phyloP scores from a whole-genome alignment of 495 filamentous ascomycete species.

The Articulospora tetracladia region DNA sequence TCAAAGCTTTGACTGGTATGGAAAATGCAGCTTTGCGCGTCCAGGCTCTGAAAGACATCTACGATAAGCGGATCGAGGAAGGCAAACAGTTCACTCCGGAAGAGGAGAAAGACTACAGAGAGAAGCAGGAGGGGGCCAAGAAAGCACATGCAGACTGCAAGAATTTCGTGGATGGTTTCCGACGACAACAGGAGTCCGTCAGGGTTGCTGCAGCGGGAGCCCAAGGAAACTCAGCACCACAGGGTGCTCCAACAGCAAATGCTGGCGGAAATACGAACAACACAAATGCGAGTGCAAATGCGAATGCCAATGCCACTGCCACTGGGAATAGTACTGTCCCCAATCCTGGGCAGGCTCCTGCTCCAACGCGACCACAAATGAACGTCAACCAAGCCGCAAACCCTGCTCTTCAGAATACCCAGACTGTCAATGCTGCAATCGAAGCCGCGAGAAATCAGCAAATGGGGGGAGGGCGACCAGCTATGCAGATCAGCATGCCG shows the following conservation, averaged over 20 bases:
- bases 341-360: slow-evolving; percentile 8
- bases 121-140: slow-evolving; percentile 23
- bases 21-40: slow-evolving; percentile 13
- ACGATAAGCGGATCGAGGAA: slow-evolving; percentile 24
- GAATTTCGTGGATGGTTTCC: slow-evolving; percentile 24
- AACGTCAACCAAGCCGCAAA: slow-evolving; percentile 21
- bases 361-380: slow-evolving; percentile 23
- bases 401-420: slow-evolving; percentile 24
- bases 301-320: background rate
- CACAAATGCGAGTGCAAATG: background rate
- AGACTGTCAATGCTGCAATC: slow-evolving; percentile 45
- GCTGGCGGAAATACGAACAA: background rate
- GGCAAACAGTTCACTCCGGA: slow-evolving; percentile 18
- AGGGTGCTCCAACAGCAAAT: slow-evolving; percentile 2
- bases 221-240: slow-evolving; percentile 15
- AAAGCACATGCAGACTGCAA: slow-evolving; percentile 22
- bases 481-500: slow-evolving; percentile 13
- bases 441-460: slow-evolving; percentile 51
- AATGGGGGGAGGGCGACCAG: slow-evolving; percentile 30
- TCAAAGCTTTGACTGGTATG: slow-evolving; percentile 24
- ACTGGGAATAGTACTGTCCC: no score
- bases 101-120: slow-evolving; percentile 23
- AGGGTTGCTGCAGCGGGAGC: background rate
- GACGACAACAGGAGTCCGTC: slow-evolving; percentile 12
- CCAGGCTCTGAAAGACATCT: slow-evolving; percentile 10